A percentile compares a stretch with the other conserved stretches of the same genome.
phyloP scores from a whole-genome alignment of 805 yeast species.

The Candida mattraensis region DNA sequence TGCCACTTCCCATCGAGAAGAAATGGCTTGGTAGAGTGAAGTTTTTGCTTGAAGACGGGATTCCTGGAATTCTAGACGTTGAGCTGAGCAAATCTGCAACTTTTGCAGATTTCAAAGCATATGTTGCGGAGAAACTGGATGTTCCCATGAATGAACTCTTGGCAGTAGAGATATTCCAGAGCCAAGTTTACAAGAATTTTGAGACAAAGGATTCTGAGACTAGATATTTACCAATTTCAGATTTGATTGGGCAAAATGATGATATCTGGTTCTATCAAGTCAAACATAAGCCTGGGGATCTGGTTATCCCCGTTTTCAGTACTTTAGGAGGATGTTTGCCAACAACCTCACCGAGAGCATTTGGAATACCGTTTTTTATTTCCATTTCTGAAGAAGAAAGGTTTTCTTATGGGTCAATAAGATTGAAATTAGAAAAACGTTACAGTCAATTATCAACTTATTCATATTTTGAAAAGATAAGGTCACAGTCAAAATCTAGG shows the following conservation, averaged over 20 bases:
- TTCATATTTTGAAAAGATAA: conserved; percentile 32
- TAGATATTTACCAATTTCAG: conserved; percentile 67
- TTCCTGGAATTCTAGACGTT: conserved; percentile 58
- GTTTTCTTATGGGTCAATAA: conserved; percentile 55
- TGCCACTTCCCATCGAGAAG: conserved; percentile 79
- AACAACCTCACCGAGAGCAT: conserved; percentile 43
- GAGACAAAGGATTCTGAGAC: conserved; percentile 52
- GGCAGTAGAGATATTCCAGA: conserved; percentile 63
- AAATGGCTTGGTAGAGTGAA: conserved; percentile 68
- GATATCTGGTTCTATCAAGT: conserved; percentile 59
- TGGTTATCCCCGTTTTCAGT: conserved; percentile 62
- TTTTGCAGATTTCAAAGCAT: conserved; percentile 58
- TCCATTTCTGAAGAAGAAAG: conserved; percentile 53
- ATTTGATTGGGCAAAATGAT: conserved; percentile 63
- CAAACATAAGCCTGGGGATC: conserved; percentile 43
- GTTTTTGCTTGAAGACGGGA: conserved; percentile 58
- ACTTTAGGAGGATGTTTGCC: conserved; percentile 39
- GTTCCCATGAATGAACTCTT: conserved; percentile 40
- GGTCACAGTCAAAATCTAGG: conserved; percentile 17
- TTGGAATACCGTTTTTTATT: conserved; percentile 79
- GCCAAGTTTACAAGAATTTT: conserved; percentile 67
- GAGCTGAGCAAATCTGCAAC: conserved; percentile 69
- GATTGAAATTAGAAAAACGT: conserved; percentile 53
- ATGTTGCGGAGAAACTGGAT: conserved; percentile 51
- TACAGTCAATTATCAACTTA: conserved; percentile 50